Base-by-base conservation (phyloP, 768 basidiomycete genomes). In the Tulasnella calospora region DNA sequence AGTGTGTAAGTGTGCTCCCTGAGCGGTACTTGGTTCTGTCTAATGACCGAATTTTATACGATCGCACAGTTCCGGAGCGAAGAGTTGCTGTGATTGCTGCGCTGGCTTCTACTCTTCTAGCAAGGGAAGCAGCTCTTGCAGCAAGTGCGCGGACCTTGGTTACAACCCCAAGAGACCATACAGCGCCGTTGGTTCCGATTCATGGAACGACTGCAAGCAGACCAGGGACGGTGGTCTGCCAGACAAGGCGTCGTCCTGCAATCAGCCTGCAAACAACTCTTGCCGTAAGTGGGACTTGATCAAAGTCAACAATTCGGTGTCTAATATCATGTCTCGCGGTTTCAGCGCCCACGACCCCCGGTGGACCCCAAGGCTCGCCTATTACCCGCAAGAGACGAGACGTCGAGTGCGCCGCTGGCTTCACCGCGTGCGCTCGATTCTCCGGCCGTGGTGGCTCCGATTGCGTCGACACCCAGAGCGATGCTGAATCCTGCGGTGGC, bases 401-500 rank as follows among this genome's bases (percentile, higher is more conserved):
- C 35, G n/a, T 44, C 17, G 27, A n/a, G 71, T 78, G 77, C 71
- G 15, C 40, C 30, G 10, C 2, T 3, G 77, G 77, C 36, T 51
- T 73, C 77, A 40, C 36, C 21, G 23, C 27, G 13, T 78, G 77
- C 47, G 9, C 69, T n/a, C 77, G 44, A 7, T 55, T 40, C 23
- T 19, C 69, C 23, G 77, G 77, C 13, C 36, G 17, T 0, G 77
- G 70, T 23, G 77, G 77, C 41, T 78, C 46, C 70, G 77, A 78
- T 21, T 78, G 77, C 69, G 69, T 78, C 21, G 70, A 78, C 69
- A 72, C 44, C 33, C 40, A 44, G 27, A 71, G 27, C 55, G 77
- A 78, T 57, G 3, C 71, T 27, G 77, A 78, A 19, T 38, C 67
- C 15, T 78, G 77, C 69, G 77, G 77, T 17, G 77, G 77, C 23